Evolutionary conservation across 1,284 basidiomycete species (phyloP).

Genomic region (Phaffia rhodozyma): DNA sequence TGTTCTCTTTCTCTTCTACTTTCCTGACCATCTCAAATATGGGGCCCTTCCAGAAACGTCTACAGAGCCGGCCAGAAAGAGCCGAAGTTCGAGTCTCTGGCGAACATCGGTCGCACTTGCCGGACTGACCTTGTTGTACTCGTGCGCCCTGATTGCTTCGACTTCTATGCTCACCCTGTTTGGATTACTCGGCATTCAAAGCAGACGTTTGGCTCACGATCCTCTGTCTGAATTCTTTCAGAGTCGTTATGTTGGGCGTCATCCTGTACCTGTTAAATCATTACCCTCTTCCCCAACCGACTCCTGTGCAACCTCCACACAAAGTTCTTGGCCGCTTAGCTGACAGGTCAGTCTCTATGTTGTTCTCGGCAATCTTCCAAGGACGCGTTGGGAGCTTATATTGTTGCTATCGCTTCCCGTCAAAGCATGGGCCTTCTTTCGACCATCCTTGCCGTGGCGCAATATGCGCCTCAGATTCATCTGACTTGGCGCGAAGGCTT

Average conservation of each 20-base stretch:
- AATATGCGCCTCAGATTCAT: conserved; percentile 77
- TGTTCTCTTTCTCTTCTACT: conserved; percentile 84
- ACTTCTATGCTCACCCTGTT: background rate
- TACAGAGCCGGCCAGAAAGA: conserved; percentile 17
- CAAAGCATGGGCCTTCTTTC: conserved; percentile 48
- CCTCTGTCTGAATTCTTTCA: background rate
- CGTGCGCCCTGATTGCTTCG: background rate
- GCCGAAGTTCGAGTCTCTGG: background rate
- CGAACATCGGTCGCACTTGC: background rate
- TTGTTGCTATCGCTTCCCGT: conserved; percentile 27
- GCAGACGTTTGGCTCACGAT: background rate
- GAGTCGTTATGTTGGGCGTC: background rate
- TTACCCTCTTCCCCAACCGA: conserved; percentile 15
- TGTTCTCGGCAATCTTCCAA: conserved; percentile 43
- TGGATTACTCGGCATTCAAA: background rate
- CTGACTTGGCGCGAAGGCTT: conserved; percentile 66
- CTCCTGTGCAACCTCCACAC: conserved; percentile 19
- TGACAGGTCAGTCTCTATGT: conserved; percentile 39
- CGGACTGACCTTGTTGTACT: background rate
- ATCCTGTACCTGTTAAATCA: conserved; percentile 9
- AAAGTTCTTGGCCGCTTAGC: conserved; percentile 12
- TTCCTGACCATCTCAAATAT: conserved; percentile 70
- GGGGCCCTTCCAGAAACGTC: conserved; percentile 26
- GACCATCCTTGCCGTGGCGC: conserved; percentile 60
- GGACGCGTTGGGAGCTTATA: conserved; percentile 22